Evolutionary conservation across 208 protist genomes (phyloP).

Genomic region (Entamoeba invadens): DNA sequence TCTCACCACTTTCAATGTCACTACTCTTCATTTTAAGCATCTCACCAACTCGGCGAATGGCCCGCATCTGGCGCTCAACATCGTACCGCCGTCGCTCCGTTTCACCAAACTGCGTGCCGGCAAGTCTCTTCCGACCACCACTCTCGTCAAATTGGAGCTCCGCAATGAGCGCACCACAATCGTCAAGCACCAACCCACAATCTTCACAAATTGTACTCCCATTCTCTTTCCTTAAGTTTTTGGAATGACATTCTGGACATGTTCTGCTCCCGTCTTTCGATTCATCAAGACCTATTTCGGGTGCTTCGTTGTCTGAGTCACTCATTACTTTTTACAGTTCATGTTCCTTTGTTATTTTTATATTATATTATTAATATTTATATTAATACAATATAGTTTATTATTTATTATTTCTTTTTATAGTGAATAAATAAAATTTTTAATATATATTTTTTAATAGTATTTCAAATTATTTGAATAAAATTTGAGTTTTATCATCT

Average conservation of each 20-base stretch:
- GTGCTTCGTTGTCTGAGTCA: neutral
- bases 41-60: neutral
- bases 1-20: neutral
- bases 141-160: neutral
- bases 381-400: no score
- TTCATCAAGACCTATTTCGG: neutral
- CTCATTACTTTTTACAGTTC: no score
- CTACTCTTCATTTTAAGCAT: neutral
- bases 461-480: no score
- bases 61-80: neutral
- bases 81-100: neutral
- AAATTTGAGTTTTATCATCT: no score
- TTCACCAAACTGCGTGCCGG: neutral
- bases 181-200: neutral
- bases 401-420: no score
- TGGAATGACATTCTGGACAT: neutral
- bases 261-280: neutral
- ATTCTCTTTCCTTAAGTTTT: neutral
- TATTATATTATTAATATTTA: no score
- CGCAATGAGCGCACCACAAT: neutral
- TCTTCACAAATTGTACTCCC: neutral
- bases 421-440: no score
- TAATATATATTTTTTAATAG: no score
- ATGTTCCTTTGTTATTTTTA: no score
- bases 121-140: neutral